Conservation (phyloP, 2,329 filamentous ascomycete genomes). For the Metarhizium brunneum region DNA sequence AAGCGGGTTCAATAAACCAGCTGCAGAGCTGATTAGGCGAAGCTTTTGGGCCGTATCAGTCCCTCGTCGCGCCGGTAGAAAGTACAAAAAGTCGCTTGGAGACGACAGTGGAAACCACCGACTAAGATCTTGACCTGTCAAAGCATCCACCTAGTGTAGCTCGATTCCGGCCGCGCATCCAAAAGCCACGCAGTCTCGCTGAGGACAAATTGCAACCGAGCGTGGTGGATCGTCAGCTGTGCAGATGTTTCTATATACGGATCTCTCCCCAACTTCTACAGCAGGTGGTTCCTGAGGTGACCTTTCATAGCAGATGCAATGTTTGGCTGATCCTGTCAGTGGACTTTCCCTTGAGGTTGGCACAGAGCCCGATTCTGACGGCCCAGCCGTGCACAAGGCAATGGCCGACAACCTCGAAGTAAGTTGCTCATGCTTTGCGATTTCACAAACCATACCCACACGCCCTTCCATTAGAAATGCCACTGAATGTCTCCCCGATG, state of each 20-base stretch:
- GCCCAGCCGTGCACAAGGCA: not conserved
- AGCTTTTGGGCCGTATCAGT: conserved; percentile 45
- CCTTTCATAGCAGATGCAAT: conserved; percentile 17
- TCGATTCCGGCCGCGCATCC: conserved; percentile 54
- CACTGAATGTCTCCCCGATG: conserved; percentile 41
- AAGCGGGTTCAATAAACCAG: conserved; percentile 21
- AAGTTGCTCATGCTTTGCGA: conserved; percentile 20
- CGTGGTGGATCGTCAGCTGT: conserved; percentile 52
- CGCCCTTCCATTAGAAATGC: conserved; percentile 51
- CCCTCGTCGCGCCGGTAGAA: conserved; percentile 43
- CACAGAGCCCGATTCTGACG: conserved; percentile 5
- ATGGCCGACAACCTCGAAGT: conserved; percentile 3
- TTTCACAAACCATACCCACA: conserved; percentile 51
- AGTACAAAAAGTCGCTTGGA: conserved; percentile 48
- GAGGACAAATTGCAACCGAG: conserved; percentile 58
- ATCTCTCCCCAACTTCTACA: conserved; percentile 21
- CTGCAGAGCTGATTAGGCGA: conserved; percentile 52
- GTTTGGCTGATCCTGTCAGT: not conserved
- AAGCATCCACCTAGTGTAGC: conserved; percentile 46
- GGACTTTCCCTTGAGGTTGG: not conserved
- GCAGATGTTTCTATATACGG: conserved; percentile 40
- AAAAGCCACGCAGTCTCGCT: conserved; percentile 55
- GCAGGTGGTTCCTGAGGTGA: conserved; percentile 14
- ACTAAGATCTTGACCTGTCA: conserved; percentile 37
- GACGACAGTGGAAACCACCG: conserved; percentile 46